These are phyloP conservation scores for Phragmites australis DNA, from an alignment of 176 grass and related monocot species.

Conservation along the genomic window DNA sequence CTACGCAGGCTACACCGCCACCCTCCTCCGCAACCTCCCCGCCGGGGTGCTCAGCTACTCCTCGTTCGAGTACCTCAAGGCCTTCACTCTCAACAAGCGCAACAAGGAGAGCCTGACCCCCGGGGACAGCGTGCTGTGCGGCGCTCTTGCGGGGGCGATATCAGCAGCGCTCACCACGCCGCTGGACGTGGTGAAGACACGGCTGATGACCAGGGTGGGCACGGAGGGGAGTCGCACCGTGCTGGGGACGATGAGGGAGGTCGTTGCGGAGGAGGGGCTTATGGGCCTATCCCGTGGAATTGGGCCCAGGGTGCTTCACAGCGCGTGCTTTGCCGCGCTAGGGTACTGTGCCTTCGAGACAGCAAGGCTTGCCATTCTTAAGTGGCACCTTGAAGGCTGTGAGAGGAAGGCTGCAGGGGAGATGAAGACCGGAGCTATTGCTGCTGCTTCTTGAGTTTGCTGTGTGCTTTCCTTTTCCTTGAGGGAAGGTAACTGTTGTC, in stretches of 20 bases:
- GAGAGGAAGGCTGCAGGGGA: conserved; percentile 29
- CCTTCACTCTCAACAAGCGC: conserved; percentile 51
- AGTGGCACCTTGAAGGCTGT: conserved; percentile 53
- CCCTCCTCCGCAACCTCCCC: conserved; percentile 82
- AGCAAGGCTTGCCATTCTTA: conserved; percentile 64
- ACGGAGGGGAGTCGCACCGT: conserved; percentile 59
- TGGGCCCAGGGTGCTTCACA: conserved; percentile 86
- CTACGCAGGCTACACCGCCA: conserved; percentile 82
- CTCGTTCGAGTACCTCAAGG: conserved; percentile 95
- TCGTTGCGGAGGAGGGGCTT: conserved; percentile 76
- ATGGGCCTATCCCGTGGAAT: conserved; percentile 70
- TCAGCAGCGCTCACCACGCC: conserved; percentile 80
- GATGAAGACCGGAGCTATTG: neutral
- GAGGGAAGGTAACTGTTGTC: conserved; percentile 17
- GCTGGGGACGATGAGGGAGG: conserved; percentile 65
- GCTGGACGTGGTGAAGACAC: conserved; percentile 85
- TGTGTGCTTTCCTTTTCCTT: neutral
- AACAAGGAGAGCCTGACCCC: conserved; percentile 57
- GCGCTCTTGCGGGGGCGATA: conserved; percentile 78
- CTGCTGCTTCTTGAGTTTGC: conserved; percentile 20
- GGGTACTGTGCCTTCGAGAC: conserved; percentile 94
- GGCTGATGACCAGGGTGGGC: conserved; percentile 81
- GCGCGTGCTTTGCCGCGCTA: conserved; percentile 79
- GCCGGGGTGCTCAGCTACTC: conserved; percentile 83
- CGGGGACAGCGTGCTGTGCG: conserved; percentile 70